Evolutionary conservation across 2,329 filamentous ascomycete genomes (phyloP).

Genomic region (Setomelanomma holmii): DNA sequence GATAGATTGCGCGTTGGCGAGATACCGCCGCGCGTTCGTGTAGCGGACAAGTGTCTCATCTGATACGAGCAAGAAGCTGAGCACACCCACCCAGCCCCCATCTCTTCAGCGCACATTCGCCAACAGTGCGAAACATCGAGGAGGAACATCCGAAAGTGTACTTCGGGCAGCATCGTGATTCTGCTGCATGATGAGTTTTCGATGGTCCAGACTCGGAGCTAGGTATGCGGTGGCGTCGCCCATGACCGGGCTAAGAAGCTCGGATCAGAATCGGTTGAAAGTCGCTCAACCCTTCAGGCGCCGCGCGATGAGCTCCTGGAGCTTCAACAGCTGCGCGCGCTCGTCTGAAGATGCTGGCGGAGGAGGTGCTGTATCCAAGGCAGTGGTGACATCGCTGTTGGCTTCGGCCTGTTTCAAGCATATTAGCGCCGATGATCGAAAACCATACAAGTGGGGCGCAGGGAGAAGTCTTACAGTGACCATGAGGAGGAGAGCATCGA

Average conservation of each 20-base stretch:
- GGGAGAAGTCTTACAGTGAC: constrained; percentile 65
- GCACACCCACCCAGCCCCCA: constrained; percentile 10
- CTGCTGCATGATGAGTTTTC: constrained; percentile 17
- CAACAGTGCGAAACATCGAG: not conserved
- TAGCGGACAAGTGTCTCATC: constrained; percentile 24
- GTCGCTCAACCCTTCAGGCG: constrained; percentile 34
- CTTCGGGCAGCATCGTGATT: constrained; percentile 7
- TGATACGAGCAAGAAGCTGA: constrained; percentile 15
- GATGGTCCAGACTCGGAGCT: constrained; percentile 26
- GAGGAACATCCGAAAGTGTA: constrained; percentile 4
- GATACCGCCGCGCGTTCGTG: constrained; percentile 20
- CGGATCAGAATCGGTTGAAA: constrained; percentile 17
- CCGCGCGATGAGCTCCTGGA: constrained; percentile 41
- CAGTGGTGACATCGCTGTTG: constrained; percentile 42
- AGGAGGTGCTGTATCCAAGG: constrained; percentile 37
- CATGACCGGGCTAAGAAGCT: constrained; percentile 23
- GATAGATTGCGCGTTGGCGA: constrained; percentile 8
- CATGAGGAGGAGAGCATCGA: constrained; percentile 62
- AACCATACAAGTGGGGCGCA: constrained; percentile 34
- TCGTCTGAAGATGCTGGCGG: constrained; percentile 31
- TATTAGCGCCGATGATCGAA: constrained; percentile 44
- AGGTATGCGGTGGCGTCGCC: constrained; percentile 25
- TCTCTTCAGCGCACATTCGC: not conserved
- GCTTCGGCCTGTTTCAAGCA: constrained; percentile 50
- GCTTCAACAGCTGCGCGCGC: constrained; percentile 39